Evolutionary conservation across 805 yeast species (phyloP), one percentile per base, ranked within the genome.

Genomic region (Candida xiaguanensis): DNA sequence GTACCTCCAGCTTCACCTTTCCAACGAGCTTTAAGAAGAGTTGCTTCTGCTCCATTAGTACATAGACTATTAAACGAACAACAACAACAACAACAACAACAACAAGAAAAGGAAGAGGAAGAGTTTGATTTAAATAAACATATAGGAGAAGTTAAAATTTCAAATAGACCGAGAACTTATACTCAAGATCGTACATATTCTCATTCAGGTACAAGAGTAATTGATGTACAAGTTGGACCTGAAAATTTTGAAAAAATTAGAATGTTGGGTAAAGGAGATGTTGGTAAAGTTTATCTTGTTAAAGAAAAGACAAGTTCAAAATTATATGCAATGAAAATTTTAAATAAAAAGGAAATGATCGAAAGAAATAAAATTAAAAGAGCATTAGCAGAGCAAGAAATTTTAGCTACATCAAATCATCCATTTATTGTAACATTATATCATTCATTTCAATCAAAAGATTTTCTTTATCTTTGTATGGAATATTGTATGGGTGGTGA

Each of bases 401-500:
- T 93, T 47, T 71, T 93, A 42, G 95, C 97, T 3, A 86, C 97
- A 2, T 83, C 91, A 25, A 89, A 90, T 57, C 98, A 95, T 61
- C 99, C 99, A 0, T 93, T 95, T 55, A 95, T 93, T 49, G 98
- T 93, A 22, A 88, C 99, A 0, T 69, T 93, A 18, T 91, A 93
- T 55, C 99, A 93, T 61, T 89, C 96, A 0, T 93, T 93, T 67
- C 99, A 93, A 63, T 84, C 95, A 3, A 93, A 87, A 43, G 97
- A 90, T 51, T 80, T 85, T 55, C 63, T 93, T 8, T 93, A 89
- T 51, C 74, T 93, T 29, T 93, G 99, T 63, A 91, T 95, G 96
- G 99, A 93, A 59, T 93, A 91, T 55, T 93, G 99, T 56, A 88
- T 93, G 89, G 99, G 99, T 22, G 99, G 99, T 33, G 99, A 95